Percentiles rank a stretch among this genome's conserved stretches.
These are phyloP conservation scores for Lentithecium fluviatile DNA, from an alignment of 495 filamentous ascomycete genomes.

Conservation along the genomic window DNA sequence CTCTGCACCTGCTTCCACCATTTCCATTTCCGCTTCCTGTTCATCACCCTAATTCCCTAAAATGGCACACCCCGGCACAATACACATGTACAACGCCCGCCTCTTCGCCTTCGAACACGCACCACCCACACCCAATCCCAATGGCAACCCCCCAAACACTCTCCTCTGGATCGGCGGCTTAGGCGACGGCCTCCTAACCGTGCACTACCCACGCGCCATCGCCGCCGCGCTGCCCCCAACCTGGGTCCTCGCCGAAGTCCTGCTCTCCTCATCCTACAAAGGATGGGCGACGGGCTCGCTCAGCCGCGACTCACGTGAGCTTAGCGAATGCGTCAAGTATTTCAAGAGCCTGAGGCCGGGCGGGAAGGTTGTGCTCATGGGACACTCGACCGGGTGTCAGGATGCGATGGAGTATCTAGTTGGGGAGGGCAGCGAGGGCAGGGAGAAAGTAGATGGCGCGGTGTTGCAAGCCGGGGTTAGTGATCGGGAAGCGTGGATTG, in stretches of 20 bases:
- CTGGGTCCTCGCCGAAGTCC: constrained; percentile 62
- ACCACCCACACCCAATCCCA: constrained; percentile 28
- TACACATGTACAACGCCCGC: constrained; percentile 59
- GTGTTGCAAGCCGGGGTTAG: constrained; percentile 80
- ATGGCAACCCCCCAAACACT: constrained; percentile 54
- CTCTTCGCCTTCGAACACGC: constrained; percentile 62
- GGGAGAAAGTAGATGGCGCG: constrained; percentile 66
- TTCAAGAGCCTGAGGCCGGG: constrained; percentile 49
- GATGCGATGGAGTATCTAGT: constrained; percentile 76
- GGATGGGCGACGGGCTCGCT: constrained; percentile 74
- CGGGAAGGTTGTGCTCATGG: constrained; percentile 76
- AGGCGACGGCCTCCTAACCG: constrained; percentile 72
- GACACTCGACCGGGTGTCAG: constrained; percentile 86
- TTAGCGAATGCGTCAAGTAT: constrained; percentile 69
- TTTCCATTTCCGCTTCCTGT: constrained; percentile 2
- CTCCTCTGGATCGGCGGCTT: constrained; percentile 85
- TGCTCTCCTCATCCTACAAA: constrained; percentile 63
- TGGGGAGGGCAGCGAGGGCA: constrained; percentile 21
- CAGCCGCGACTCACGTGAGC: constrained; percentile 68
- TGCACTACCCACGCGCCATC: constrained; percentile 59
- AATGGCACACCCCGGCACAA: constrained; percentile 49
- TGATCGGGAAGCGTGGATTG: constrained; percentile 67
- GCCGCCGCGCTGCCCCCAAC: constrained; percentile 57
- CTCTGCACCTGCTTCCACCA: too few species aligned
- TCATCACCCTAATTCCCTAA: background rate